Base-by-base conservation (phyloP, 768 basidiomycete species). In the Boletus rubescentipes region DNA sequence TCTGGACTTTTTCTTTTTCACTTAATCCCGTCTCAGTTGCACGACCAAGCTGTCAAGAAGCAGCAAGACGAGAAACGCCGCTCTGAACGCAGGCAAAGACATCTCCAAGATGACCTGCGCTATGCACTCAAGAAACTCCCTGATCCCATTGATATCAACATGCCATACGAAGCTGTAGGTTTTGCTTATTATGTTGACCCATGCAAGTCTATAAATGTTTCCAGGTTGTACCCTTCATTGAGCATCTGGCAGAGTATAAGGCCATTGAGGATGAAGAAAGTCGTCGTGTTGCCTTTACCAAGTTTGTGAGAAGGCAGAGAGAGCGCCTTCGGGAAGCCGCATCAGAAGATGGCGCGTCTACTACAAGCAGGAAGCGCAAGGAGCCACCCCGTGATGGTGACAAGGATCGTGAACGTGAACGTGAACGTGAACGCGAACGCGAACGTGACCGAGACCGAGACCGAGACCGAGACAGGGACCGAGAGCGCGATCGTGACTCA, bases 41-140 rank as follows among this genome's bases (percentile, higher is more conserved):
- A 83, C 48, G 83, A 85, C 9, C 78, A 78, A 51, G 87, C 88
- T 12, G 55, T 83, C 38, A 88, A 84, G 69, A 86, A 86, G 57
- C 87, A 89, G 34, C 87, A 88, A 3, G 91, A 93, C 15, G 97
- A 98, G 69, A 91, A 84, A 68, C 79, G 87, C n/a, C 82, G 93
- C 34, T 74, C 85, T 1, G 97, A 98, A 71, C 80, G 93, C 53
- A 86, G 81, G 63, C 84, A 87, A 53, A 81, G 95, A 26, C 90
- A 96, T 69, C 72, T 93, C 57, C 92, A 97, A 64, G 97, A 99
- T 70, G 97, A 98, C 65, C 77, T 99, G 35, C 87, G 97, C 7
- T 97, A 98, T 73, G 97, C 95, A 0, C 77, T 98, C 59, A 93
- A 91, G 74, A 96, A 96, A 68, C 76, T 96, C 8, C 69, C 89